Base-by-base conservation (phyloP, 805 yeast genomes). In the Pichia insulana region DNA sequence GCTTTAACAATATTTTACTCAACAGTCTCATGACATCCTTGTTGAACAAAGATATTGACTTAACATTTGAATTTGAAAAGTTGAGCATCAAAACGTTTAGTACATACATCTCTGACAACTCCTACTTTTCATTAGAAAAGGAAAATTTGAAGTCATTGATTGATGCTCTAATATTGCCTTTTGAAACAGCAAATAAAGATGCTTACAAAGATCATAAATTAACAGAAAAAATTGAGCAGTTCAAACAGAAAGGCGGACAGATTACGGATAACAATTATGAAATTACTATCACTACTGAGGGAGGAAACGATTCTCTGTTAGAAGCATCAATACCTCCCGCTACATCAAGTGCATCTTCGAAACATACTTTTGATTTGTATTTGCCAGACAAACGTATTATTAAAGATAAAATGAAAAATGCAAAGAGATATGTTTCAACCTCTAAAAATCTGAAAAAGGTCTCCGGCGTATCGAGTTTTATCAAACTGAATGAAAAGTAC, bases 71-170 rank as follows among this genome's bases (percentile, higher is more conserved):
- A 4, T 63, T 90, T 30, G 95, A 89, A 50, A 87, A 80, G 52
- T 72, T 78, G 45, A 77, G 70, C 54, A 71, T 74, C n/a, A 94
- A 83, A 50, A 61, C 86, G 15, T 90, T 90, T 58, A 69, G 76
- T 16, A 80, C 81, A 37, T 83, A 78, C 55, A 63, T 83, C 22
- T 71, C 73, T 25, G 85, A 82, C 44, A 74, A 76, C 45, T 68
- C 72, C 37, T 89, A 87, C 61, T 80, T 89, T 53, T 78, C 69
- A 32, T 54, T 73, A 32, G 97, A 88, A 56, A 82, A 76, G 62
- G 78, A 77, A 48, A 76, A 75, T 49, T 63, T 89, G 30, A 82
- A 79, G 39, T 74, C 70, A 26, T 59, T 73, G 34, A 68, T 78
- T 17, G 67, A 67, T 40, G 60, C 61, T 2, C 56, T 70, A 30